phyloP scores from a whole-genome alignment of 2,329 filamentous ascomycete species.

The Thelonectria olida region DNA sequence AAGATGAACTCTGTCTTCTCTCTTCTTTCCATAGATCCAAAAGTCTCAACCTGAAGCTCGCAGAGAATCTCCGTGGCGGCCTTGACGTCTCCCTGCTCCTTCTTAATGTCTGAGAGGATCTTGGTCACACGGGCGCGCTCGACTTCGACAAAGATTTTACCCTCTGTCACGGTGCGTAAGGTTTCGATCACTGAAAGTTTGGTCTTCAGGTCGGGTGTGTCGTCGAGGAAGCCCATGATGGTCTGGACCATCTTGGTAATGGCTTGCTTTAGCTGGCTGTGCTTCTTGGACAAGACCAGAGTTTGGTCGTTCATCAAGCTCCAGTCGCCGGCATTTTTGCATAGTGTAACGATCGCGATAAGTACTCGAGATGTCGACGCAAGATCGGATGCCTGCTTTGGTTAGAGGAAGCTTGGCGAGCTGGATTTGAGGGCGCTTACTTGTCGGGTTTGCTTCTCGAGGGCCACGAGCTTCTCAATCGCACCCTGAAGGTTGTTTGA shows the following conservation, averaged over 20 bases:
- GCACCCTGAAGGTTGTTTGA: conserved; percentile 78
- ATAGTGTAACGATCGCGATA: conserved; percentile 89
- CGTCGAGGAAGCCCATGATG: conserved; percentile 90
- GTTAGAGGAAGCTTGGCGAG: conserved; percentile 26
- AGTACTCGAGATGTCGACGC: conserved; percentile 92
- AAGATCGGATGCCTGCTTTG: conserved; percentile 88
- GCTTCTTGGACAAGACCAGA: conserved; percentile 96
- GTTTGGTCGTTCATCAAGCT: conserved; percentile 96
- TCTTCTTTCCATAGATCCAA: conserved; percentile 95
- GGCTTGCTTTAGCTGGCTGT: conserved; percentile 99
- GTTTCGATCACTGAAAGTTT: conserved; percentile 97
- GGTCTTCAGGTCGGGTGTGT: conserved; percentile 83
- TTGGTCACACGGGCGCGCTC: conserved; percentile 95
- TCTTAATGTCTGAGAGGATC: conserved; percentile 97
- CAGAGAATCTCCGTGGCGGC: conserved; percentile 92
- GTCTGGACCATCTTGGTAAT: conserved; percentile 99
- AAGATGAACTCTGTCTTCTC: conserved; percentile 99
- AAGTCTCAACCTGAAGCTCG: conserved; percentile 98
- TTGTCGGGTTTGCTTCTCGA: conserved; percentile 98
- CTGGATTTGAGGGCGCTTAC: conserved; percentile 56
- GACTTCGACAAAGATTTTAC: conserved; percentile 99
- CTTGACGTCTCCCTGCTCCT: conserved; percentile 89
- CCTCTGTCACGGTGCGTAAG: conserved; percentile 93
- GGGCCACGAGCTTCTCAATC: conserved; percentile 88
- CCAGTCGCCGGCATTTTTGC: conserved; percentile 94